Base-by-base conservation (phyloP, 2,329 filamentous ascomycete genomes). In the Aphanocladium album region DNA sequence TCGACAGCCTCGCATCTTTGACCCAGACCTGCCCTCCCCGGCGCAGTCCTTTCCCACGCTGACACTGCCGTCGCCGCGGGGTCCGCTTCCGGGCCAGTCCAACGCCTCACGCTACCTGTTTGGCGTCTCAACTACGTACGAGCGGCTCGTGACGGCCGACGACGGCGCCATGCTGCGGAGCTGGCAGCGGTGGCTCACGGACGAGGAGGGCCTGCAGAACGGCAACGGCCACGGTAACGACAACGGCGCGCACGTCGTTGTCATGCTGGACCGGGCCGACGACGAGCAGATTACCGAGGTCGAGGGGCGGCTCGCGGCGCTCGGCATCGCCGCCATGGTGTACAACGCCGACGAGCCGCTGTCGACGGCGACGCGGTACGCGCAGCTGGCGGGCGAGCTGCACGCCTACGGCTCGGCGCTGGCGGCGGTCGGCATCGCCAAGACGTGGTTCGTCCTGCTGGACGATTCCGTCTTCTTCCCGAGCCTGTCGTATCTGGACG, bases 391-490 rank as follows among this genome's bases (percentile, higher is more conserved):
- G 2, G 64, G 71, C 12, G 66, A 72, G 21, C 65, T 78, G 43
- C 69, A 71, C 46, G 67, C 67, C 5, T 71, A 74, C 47, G 68
- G 67, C 5, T 71, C 69, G 2, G 71, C 69, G 5, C 64, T 79
- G 5, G 69, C 70, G 1, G 71, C 71, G 6, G 72, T 71, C 16
- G 74, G 73, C 4, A 67, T 72, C 21, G 63, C 66, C 49, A 79
- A 78, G 70, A 70, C 67, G 47, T 80, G 76, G 70, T 74, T 76
- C 41, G 78, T 72, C 1, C 68, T 81, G 1, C 64, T 81, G 1
- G 79, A 81, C 35, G 78, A 80, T 63, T 73, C 76, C 58, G 69
- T 79, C 53, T 81, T 81, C 65, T 72, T 81, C 51, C 78, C 79
- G 0, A 75, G 74, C 41, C 65, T 80, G 35, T 67, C 69, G 0